These are phyloP conservation scores for Parmelia sp. DNA, from an alignment of 495 filamentous ascomycete genomes.

Conservation along the genomic window DNA sequence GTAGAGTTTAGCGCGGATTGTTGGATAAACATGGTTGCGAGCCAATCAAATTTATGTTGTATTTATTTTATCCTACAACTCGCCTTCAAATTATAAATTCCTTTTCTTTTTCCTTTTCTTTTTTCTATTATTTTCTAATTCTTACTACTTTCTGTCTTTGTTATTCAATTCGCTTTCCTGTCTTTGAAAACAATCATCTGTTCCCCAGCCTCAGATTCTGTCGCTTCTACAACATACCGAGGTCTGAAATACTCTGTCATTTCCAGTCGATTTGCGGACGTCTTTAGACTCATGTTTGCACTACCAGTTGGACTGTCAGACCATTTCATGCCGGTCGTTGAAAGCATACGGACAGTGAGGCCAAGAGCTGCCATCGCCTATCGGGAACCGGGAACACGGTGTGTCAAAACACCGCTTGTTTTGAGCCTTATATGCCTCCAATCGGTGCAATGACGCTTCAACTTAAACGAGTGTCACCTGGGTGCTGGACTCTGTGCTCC, in stretches of 20 bases:
- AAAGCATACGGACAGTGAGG: neutral
- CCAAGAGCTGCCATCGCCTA: neutral
- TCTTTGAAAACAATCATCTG: too few relatives aligned
- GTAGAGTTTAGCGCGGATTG: neutral
- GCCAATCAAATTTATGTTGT: neutral
- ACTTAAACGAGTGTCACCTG: neutral
- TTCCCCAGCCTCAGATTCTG: too few relatives aligned
- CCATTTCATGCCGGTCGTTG: neutral
- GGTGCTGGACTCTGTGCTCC: neutral
- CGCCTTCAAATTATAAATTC: too few relatives aligned
- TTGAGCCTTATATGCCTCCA: neutral
- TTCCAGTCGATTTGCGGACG: neutral
- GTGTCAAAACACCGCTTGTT: neutral
- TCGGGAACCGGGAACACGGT: too few relatives aligned
- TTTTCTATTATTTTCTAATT: too few relatives aligned
- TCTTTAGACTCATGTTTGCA: neutral
- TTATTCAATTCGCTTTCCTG: too few relatives aligned
- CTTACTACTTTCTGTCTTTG: neutral
- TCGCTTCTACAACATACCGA: too few relatives aligned
- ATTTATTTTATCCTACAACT: too few relatives aligned
- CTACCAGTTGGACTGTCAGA: neutral
- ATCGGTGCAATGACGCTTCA: neutral
- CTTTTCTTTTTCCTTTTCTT: too few relatives aligned
- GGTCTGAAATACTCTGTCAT: too few relatives aligned
- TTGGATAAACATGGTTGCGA: neutral